These are phyloP conservation scores for Quercus gilva DNA, from an alignment of 306 rosid genomes.

Conservation along the genomic window DNA sequence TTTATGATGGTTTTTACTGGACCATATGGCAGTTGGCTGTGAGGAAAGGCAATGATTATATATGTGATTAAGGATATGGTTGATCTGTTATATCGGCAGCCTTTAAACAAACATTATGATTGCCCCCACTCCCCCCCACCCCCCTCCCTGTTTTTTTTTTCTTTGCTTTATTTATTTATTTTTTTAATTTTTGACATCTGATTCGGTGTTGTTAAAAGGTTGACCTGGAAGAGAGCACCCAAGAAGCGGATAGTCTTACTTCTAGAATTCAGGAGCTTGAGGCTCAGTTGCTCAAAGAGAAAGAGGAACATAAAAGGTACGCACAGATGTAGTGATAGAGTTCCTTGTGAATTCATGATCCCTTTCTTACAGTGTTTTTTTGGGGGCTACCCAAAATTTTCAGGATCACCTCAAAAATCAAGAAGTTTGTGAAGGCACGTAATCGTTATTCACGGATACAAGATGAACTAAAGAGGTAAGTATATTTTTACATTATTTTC, in stretches of 20 bases:
- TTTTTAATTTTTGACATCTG: slow-evolving; percentile 10
- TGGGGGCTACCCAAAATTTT: slow-evolving; percentile 31
- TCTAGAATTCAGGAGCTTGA: slow-evolving; percentile 91
- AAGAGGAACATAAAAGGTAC: slow-evolving; percentile 78
- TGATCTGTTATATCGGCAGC: not conserved
- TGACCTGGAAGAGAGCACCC: slow-evolving; percentile 64
- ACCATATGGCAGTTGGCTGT: not conserved
- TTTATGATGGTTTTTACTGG: not conserved
- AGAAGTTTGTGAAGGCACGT: slow-evolving; percentile 70
- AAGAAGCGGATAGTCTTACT: slow-evolving; percentile 78
- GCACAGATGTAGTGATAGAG: not conserved
- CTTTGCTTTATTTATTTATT: not conserved
- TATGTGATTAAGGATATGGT: not conserved
- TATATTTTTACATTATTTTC: slow-evolving; percentile 4
- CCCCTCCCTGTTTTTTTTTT: not conserved
- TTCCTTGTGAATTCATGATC: slow-evolving; percentile 20
- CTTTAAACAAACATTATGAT: no score
- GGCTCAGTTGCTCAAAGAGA: slow-evolving; percentile 66
- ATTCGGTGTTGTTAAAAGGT: slow-evolving; percentile 42
- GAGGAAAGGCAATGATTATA: not conserved
- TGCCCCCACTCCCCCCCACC: no score
- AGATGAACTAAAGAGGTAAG: slow-evolving; percentile 79
- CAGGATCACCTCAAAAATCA: slow-evolving; percentile 75
- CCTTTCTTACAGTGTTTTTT: slow-evolving; percentile 13
- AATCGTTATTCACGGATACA: slow-evolving; percentile 55